Percentiles rank a stretch among this genome's conserved stretches.
phyloP scores from a whole-genome alignment of 805 yeast species.

The Saturnispora sanitii region DNA sequence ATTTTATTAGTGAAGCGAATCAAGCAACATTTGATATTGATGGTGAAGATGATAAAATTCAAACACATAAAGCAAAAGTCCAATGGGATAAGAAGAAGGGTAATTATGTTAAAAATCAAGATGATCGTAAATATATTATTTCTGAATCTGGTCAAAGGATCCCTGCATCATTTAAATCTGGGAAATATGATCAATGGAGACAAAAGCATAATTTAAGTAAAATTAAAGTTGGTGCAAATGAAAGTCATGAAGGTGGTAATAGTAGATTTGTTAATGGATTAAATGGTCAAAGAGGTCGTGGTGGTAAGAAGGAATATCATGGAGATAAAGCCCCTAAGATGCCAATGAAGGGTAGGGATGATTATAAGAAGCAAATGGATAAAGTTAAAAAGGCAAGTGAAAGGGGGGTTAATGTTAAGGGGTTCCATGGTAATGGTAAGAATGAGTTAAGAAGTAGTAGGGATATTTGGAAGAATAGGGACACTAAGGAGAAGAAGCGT shows the following conservation, averaged over 20 bases:
- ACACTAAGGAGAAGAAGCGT: constrained; percentile 54
- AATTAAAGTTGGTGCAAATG: constrained; percentile 44
- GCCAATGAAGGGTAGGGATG: constrained; percentile 88
- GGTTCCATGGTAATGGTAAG: constrained; percentile 38
- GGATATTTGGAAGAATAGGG: constrained; percentile 72
- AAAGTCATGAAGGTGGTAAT: constrained; percentile 20
- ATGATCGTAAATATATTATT: constrained; percentile 80
- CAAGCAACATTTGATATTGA: constrained; percentile 78
- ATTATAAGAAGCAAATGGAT: constrained; percentile 71
- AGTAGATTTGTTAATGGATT: constrained; percentile 26
- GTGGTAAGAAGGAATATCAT: constrained; percentile 62
- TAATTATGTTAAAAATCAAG: constrained; percentile 72
- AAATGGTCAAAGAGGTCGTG: constrained; percentile 30
- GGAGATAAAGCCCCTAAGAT: constrained; percentile 70
- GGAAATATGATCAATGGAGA: constrained; percentile 90
- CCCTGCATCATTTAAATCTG: constrained; percentile 86
- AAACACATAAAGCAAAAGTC: constrained; percentile 56
- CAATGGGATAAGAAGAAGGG: constrained; percentile 93
- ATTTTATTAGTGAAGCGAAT: constrained; percentile 79
- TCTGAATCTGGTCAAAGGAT: constrained; percentile 91
- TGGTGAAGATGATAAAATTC: constrained; percentile 57
- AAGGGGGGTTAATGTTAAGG: constrained; percentile 63
- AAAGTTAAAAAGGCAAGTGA: constrained; percentile 74
- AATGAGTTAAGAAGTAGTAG: constrained; percentile 60
- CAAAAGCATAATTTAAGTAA: constrained; percentile 51